Conservation (phyloP, 768 basidiomycete species). For the Amanita phalloides region DNA sequence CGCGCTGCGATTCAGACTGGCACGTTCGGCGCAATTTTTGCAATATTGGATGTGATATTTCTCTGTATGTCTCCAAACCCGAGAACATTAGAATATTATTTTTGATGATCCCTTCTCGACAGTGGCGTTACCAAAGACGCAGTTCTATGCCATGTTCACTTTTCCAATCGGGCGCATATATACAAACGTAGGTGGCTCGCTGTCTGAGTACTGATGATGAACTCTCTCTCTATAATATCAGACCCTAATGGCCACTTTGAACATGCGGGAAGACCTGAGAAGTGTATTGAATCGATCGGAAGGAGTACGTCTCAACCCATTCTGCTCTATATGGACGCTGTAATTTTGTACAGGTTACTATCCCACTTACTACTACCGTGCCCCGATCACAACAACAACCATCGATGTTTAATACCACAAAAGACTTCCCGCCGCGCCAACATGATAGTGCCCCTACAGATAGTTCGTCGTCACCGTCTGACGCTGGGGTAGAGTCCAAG, state of each 20-base stretch:
- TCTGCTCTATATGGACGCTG: too few relatives aligned
- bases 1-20: slow-evolving; percentile 9
- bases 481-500: too few relatives aligned
- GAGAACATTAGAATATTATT: not conserved
- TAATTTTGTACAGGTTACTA: too few relatives aligned
- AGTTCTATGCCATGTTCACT: slow-evolving; percentile 8
- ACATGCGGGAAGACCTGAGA: not conserved
- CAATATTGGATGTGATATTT: slow-evolving; percentile 5
- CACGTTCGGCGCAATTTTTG: slow-evolving; percentile 6
- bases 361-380: too few relatives aligned
- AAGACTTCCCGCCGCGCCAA: too few relatives aligned
- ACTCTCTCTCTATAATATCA: not conserved
- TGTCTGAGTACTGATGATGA: not conserved
- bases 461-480: too few relatives aligned
- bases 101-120: not conserved
- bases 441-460: too few relatives aligned
- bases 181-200: slow-evolving; percentile 5
- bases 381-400: too few relatives aligned
- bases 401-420: too few relatives aligned
- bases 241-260: slow-evolving; percentile 8
- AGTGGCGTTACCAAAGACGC: slow-evolving; percentile 4
- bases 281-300: not conserved
- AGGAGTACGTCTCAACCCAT: too few relatives aligned
- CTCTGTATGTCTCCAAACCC: slow-evolving; percentile 1
- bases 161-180: slow-evolving; percentile 10